Evolutionary conservation across 495 filamentous ascomycete species (phyloP).

Genomic region (Penicillium malachiteum): DNA sequence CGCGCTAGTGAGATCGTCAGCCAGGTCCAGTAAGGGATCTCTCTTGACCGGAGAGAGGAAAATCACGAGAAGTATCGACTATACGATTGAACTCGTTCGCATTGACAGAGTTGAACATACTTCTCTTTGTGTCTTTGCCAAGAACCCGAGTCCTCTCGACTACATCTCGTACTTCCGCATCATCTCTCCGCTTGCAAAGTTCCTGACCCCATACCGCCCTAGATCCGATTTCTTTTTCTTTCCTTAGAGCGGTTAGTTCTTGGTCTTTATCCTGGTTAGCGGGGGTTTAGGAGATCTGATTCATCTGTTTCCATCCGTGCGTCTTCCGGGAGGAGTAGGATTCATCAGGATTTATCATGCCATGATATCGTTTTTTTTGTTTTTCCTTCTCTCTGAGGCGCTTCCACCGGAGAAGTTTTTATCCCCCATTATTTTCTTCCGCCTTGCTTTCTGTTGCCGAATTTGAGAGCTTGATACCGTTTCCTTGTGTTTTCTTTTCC

Average conservation of each 20-base stretch:
- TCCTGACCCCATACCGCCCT: not conserved
- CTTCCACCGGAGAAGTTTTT: constrained; percentile 4
- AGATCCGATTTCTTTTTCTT: constrained; percentile 2
- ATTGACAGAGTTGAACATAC: constrained; percentile 21
- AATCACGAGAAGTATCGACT: constrained; percentile 7
- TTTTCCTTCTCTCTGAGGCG: not conserved
- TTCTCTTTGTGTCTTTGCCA: constrained; percentile 20
- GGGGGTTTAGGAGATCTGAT: not conserved
- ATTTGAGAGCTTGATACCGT: constrained; percentile 34
- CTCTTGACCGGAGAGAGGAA: not conserved
- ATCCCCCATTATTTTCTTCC: not conserved
- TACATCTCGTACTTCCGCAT: constrained; percentile 11
- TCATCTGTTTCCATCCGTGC: no score
- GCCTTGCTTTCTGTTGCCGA: constrained; percentile 5
- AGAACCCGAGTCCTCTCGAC: constrained; percentile 13
- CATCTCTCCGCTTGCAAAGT: not conserved
- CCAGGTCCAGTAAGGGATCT: constrained; percentile 74
- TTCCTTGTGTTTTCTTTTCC: constrained; percentile 14
- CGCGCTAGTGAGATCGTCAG: constrained; percentile 94
- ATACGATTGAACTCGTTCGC: constrained; percentile 20
- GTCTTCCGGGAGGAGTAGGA: not conserved
- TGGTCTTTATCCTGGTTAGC: constrained; percentile 5
- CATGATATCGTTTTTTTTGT: not conserved
- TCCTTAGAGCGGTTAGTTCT: constrained; percentile 7
- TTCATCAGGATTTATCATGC: not conserved